These are phyloP conservation scores for Mycena alexandri DNA, from an alignment of 768 basidiomycete species.

Conservation along the genomic window DNA sequence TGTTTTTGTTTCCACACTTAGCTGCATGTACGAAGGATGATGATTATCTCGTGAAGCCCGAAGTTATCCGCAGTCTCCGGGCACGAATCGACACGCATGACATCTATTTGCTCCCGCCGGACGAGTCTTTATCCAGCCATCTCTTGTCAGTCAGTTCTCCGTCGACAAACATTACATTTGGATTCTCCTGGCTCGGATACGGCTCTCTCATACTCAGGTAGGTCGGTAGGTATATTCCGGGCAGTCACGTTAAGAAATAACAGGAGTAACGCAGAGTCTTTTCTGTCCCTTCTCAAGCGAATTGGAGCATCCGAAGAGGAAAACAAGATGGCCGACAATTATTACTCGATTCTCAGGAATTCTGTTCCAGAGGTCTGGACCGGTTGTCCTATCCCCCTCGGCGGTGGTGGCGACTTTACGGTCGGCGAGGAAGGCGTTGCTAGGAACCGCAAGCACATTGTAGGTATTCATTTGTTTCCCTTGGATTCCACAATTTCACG, in stretches of 20 bases:
- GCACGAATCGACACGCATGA: constrained; percentile 49
- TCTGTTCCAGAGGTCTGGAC: constrained; percentile 71
- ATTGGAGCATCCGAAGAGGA: constrained; percentile 63
- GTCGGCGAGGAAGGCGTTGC: constrained; percentile 68
- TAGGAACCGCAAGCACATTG: constrained; percentile 70
- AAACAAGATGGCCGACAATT: constrained; percentile 78
- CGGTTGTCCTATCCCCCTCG: constrained; percentile 71
- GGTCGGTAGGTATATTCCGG: too few species aligned
- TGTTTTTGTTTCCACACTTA: constrained; percentile 8
- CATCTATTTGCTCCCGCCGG: constrained; percentile 70
- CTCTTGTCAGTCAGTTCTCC: constrained; percentile 58
- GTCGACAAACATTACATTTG: constrained; percentile 61
- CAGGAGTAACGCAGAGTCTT: constrained; percentile 55
- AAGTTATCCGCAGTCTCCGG: constrained; percentile 66
- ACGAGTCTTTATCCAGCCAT: constrained; percentile 69
- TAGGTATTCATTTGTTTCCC: constrained; percentile 47
- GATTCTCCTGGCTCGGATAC: constrained; percentile 74
- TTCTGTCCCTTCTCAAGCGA: constrained; percentile 59
- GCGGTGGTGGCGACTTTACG: constrained; percentile 73
- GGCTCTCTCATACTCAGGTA: constrained; percentile 63
- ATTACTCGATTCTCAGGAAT: constrained; percentile 72
- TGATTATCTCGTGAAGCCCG: constrained; percentile 72
- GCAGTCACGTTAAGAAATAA: too few species aligned
- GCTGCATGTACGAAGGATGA: constrained; percentile 64
- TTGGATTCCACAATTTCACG: background rate